Conservation (phyloP, 2,329 filamentous ascomycete species). For the Trichoderma hamatum region DNA sequence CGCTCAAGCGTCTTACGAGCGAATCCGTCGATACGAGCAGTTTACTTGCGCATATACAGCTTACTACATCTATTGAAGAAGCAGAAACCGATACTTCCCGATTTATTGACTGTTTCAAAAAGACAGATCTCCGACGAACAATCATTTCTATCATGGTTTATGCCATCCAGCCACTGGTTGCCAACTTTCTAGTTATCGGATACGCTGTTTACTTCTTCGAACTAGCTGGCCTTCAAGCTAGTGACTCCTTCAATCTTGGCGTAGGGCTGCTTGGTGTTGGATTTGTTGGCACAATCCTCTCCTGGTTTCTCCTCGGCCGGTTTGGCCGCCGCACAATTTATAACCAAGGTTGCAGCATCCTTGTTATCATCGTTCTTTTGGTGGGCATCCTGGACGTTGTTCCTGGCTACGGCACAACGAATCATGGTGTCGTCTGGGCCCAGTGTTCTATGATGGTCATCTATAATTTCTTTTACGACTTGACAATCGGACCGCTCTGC, state of each 20-base stretch:
- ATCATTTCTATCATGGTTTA: background rate
- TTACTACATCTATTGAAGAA: background rate
- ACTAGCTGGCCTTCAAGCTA: constrained; percentile 43
- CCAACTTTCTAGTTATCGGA: constrained; percentile 30
- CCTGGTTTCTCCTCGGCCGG: constrained; percentile 44
- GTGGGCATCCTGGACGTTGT: background rate
- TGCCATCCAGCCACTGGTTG: background rate
- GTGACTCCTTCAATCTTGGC: constrained; percentile 43
- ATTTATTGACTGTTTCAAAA: background rate
- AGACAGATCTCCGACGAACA: background rate
- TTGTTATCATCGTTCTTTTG: constrained; percentile 42
- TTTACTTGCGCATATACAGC: background rate
- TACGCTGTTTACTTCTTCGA: constrained; percentile 48
- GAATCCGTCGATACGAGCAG: background rate
- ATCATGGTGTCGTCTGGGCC: constrained; percentile 33
- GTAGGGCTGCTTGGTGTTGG: constrained; percentile 34
- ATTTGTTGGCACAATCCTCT: constrained; percentile 35
- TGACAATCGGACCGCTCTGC: constrained; percentile 46
- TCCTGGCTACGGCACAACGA: constrained; percentile 28
- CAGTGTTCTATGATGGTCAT: constrained; percentile 44
- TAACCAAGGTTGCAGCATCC: constrained; percentile 39
- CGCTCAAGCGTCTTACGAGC: background rate
- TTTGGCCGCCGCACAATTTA: constrained; percentile 46
- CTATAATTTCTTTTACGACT: constrained; percentile 46
- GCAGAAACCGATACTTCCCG: background rate